These are phyloP conservation scores for Ophiocordyceps camponoti-saundersi DNA, from an alignment of 2,329 filamentous ascomycete genomes.

Conservation along the genomic window DNA sequence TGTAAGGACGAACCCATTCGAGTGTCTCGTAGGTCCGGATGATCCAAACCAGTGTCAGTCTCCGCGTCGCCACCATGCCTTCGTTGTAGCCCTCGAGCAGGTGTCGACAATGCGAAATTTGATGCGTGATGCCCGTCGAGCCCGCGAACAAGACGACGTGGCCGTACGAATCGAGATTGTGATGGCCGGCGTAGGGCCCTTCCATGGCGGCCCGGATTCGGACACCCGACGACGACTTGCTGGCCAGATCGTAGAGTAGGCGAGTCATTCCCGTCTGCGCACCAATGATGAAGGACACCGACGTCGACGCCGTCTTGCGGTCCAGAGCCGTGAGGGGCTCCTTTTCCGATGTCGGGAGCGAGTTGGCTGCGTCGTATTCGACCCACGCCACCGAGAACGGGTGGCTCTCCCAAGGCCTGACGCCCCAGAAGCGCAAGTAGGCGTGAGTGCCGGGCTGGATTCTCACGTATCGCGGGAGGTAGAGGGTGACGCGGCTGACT, in stretches of 20 bases:
- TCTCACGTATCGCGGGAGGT: slow-evolving; percentile 47
- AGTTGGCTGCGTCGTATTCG: slow-evolving; percentile 29
- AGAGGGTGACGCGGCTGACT: slow-evolving; percentile 51
- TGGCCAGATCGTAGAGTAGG: slow-evolving; percentile 56
- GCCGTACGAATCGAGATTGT: slow-evolving; percentile 81
- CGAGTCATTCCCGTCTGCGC: slow-evolving; percentile 81
- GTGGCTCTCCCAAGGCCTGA: slow-evolving; percentile 56
- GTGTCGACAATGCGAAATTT: slow-evolving; percentile 73
- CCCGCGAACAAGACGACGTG: slow-evolving; percentile 83
- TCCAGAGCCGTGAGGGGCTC: slow-evolving; percentile 19
- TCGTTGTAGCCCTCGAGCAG: slow-evolving; percentile 52
- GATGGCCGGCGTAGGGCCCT: slow-evolving; percentile 74
- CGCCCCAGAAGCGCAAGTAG: slow-evolving; percentile 51
- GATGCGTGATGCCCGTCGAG: slow-evolving; percentile 88
- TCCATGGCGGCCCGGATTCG: slow-evolving; percentile 61
- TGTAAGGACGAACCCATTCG: slow-evolving; percentile 86
- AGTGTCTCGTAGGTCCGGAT: slow-evolving; percentile 78
- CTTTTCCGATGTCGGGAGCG: slow-evolving; percentile 23
- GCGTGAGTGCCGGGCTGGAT: slow-evolving; percentile 57
- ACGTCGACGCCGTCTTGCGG: slow-evolving; percentile 27
- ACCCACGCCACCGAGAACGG: slow-evolving; percentile 69
- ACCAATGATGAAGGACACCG: slow-evolving; percentile 69
- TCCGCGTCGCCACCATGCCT: slow-evolving; percentile 62
- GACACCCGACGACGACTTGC: slow-evolving; percentile 33
- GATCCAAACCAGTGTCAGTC: slow-evolving; percentile 78